Conservation (phyloP, 2,329 filamentous ascomycete species). For the Truncatella angustata region DNA sequence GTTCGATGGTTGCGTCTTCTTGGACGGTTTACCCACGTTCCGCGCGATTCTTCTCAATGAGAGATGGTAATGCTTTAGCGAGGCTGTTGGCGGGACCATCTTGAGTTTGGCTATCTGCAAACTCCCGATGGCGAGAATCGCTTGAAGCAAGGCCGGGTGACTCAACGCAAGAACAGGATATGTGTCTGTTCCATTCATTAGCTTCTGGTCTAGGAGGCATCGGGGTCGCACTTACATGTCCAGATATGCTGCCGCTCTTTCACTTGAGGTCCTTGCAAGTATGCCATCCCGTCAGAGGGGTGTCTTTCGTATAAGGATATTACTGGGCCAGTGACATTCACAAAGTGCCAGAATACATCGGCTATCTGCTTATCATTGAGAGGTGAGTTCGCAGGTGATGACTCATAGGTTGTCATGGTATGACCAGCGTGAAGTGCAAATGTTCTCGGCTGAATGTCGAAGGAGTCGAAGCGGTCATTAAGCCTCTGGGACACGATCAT, state of each 20-base stretch:
- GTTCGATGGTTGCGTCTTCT: conserved; percentile 73
- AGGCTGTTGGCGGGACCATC: conserved; percentile 69
- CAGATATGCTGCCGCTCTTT: conserved; percentile 64
- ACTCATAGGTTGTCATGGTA: conserved; percentile 63
- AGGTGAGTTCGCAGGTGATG: conserved; percentile 65
- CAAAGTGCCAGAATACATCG: conserved; percentile 86
- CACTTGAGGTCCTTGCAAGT: conserved; percentile 60
- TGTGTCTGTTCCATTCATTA: conserved; percentile 52
- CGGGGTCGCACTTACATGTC: conserved; percentile 44
- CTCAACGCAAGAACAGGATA: conserved; percentile 81
- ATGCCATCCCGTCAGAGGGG: conserved; percentile 67
- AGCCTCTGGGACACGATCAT: conserved; percentile 35
- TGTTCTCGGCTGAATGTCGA: conserved; percentile 45
- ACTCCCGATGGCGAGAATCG: conserved; percentile 83
- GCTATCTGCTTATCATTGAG: conserved; percentile 78
- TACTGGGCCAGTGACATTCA: conserved; percentile 81
- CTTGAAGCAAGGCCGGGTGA: conserved; percentile 84
- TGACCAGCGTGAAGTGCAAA: conserved; percentile 49
- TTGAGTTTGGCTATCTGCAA: conserved; percentile 86
- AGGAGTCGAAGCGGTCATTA: conserved; percentile 35
- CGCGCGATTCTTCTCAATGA: conserved; percentile 75
- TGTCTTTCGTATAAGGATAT: conserved; percentile 87
- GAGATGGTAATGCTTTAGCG: conserved; percentile 88
- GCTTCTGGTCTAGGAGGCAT: not conserved
- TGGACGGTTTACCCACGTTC: conserved; percentile 67